These are phyloP conservation scores for Oryza meyeriana DNA, from an alignment of 176 grass and related monocot genomes.

Conservation along the genomic window DNA sequence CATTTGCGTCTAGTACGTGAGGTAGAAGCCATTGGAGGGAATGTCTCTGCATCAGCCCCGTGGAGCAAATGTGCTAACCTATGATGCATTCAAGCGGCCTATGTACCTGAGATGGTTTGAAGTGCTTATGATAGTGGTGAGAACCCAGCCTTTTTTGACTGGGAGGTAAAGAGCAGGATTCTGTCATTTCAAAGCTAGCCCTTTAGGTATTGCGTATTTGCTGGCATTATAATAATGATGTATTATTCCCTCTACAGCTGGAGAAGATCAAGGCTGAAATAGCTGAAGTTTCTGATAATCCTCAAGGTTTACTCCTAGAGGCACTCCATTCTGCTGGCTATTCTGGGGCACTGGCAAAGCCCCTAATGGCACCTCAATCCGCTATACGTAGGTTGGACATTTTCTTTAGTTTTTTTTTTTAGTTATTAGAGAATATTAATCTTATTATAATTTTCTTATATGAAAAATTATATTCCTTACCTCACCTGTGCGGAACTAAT, in stretches of 20 bases:
- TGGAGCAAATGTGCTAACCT: slow-evolving; percentile 90
- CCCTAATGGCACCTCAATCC: slow-evolving; percentile 60
- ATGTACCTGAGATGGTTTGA: slow-evolving; percentile 76
- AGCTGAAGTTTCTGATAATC: slow-evolving; percentile 63
- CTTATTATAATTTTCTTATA: no score
- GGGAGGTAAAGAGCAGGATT: slow-evolving; percentile 69
- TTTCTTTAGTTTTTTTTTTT: no score
- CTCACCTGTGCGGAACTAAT: no score
- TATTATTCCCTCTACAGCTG: slow-evolving; percentile 45
- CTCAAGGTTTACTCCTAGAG: slow-evolving; percentile 74
- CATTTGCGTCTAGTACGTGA: slow-evolving; percentile 77
- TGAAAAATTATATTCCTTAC: no score
- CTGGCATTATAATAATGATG: not conserved
- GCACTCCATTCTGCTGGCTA: slow-evolving; percentile 82
- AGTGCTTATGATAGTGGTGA: slow-evolving; percentile 66
- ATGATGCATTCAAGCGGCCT: slow-evolving; percentile 72
- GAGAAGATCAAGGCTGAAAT: slow-evolving; percentile 74
- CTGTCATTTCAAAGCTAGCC: not conserved
- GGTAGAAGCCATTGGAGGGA: slow-evolving; percentile 80
- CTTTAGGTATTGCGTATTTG: not conserved
- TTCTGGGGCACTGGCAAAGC: slow-evolving; percentile 74
- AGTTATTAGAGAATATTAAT: no score
- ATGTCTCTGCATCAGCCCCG: slow-evolving; percentile 66
- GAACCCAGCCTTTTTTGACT: slow-evolving; percentile 63
- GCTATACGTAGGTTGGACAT: slow-evolving; percentile 53